Percentiles rank a stretch among this genome's conserved stretches.
Evolutionary conservation across 1,284 basidiomycete genomes (phyloP).

Genomic region (Macrocybe sp.): DNA sequence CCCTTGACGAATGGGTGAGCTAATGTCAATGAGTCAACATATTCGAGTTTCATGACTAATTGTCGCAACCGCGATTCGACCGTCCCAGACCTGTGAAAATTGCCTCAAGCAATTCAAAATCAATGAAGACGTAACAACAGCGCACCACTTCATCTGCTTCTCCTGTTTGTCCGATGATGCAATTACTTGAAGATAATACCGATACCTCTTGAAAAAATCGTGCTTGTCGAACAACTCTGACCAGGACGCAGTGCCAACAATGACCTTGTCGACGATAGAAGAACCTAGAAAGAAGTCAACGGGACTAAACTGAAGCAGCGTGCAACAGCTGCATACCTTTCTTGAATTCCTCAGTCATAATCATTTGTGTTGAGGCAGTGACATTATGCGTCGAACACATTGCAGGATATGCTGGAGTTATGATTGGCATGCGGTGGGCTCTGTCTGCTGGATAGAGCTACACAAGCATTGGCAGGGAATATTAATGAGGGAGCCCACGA

Average conservation of each 20-base stretch:
- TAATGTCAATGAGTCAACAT: conserved; percentile 84
- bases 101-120: conserved; percentile 8
- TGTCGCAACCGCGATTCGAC: conserved; percentile 97
- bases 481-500: not conserved
- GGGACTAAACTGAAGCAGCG: conserved; percentile 5
- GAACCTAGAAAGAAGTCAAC: conserved; percentile 49
- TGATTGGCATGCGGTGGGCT: conserved; percentile 99
- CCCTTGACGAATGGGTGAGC: conserved; percentile 97
- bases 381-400: conserved; percentile 99
- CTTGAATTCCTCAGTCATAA: conserved; percentile 96
- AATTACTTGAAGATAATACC: conserved; percentile 97
- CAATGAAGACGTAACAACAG: conserved; percentile 10
- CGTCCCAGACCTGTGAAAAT: conserved; percentile 70
- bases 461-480: not conserved
- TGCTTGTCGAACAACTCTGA: conserved; percentile 89
- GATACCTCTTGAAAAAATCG: conserved; percentile 97
- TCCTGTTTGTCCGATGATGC: conserved; percentile 85
- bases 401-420: conserved; percentile 98
- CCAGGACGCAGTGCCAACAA: conserved; percentile 85
- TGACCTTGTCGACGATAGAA: conserved; percentile 90
- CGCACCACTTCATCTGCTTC: conserved; percentile 91
- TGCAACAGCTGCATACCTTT: conserved; percentile 50
- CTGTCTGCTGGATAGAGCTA: conserved; percentile 92
- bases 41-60: conserved; percentile 96
- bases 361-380: conserved; percentile 90